phyloP scores from a whole-genome alignment of 805 yeast species.

The Naumovozyma baii region DNA sequence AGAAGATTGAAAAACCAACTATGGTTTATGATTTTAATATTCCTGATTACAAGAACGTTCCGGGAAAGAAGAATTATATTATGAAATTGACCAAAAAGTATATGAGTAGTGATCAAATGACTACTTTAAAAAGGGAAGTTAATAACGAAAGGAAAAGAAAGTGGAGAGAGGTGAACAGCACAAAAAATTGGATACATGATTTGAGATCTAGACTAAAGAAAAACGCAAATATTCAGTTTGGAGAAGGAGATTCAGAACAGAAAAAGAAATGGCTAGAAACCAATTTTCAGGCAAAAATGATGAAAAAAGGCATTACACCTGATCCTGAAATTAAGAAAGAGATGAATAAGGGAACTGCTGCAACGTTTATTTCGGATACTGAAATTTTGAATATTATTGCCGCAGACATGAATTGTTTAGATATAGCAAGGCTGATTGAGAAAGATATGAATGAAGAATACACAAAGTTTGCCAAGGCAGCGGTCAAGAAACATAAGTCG shows the following conservation, averaged over 20 bases:
- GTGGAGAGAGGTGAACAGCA: constrained; percentile 46
- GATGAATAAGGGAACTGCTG: constrained; percentile 1
- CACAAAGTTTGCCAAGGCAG: background rate
- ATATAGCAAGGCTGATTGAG: constrained; percentile 24
- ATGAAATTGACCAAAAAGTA: constrained; percentile 19
- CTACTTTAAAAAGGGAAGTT: constrained; percentile 18
- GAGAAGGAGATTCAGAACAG: constrained; percentile 45
- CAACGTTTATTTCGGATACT: constrained; percentile 19
- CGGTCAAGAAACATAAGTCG: too few relatives aligned
- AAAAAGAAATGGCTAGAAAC: constrained; percentile 62
- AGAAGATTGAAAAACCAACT: background rate
- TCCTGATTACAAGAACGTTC: constrained; percentile 12
- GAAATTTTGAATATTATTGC: constrained; percentile 27
- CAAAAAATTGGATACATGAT: constrained; percentile 81
- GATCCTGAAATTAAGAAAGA: constrained; percentile 5
- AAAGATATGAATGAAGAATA: constrained; percentile 17
- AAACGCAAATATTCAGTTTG: constrained; percentile 60
- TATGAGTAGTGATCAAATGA: constrained; percentile 15
- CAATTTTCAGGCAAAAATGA: constrained; percentile 54
- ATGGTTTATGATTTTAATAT: constrained; percentile 10
- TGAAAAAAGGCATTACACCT: constrained; percentile 2
- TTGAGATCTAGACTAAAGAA: constrained; percentile 66
- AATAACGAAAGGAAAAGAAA: constrained; percentile 28
- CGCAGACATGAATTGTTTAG: constrained; percentile 16
- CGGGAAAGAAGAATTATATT: constrained; percentile 15